These are phyloP conservation scores for Collariella sp. DNA, from an alignment of 495 filamentous ascomycete species.

Conservation along the genomic window DNA sequence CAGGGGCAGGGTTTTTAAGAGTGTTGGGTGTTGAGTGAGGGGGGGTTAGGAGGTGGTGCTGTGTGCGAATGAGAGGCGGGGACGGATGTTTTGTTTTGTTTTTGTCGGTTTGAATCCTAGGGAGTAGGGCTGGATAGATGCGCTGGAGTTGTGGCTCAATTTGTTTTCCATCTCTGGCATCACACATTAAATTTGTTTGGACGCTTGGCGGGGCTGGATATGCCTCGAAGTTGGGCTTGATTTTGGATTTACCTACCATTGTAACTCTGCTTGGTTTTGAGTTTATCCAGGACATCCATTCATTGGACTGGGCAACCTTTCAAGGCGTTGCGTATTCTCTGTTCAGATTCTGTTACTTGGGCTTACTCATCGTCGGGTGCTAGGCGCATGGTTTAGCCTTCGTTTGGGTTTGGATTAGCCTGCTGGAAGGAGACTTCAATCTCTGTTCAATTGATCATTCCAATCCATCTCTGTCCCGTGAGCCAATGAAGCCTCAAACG, in stretches of 20 bases:
- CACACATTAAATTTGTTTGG: background rate
- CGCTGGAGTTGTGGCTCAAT: background rate
- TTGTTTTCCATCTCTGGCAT: background rate
- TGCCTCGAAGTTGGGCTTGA: background rate
- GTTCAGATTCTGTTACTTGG: no score
- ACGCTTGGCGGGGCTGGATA: constrained; percentile 7
- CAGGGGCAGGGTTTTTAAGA: constrained; percentile 37
- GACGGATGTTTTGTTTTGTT: no score
- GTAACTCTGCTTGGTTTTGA: background rate
- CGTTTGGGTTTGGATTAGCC: no score
- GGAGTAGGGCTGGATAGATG: background rate
- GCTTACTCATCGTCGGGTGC: no score
- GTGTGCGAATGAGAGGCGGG: no score
- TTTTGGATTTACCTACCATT: background rate
- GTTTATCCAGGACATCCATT: background rate
- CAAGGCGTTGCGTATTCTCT: no score
- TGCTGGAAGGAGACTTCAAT: no score
- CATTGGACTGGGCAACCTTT: no score
- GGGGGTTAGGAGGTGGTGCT: constrained; percentile 6
- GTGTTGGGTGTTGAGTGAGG: constrained; percentile 15
- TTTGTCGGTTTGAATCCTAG: background rate
- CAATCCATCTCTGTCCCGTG: no score
- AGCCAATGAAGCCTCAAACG: no score
- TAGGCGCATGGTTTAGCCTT: no score
- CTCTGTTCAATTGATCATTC: no score